phyloP scores from a whole-genome alignment of 371 early-diverging fungal species.

The Haplosporangium sp. region DNA sequence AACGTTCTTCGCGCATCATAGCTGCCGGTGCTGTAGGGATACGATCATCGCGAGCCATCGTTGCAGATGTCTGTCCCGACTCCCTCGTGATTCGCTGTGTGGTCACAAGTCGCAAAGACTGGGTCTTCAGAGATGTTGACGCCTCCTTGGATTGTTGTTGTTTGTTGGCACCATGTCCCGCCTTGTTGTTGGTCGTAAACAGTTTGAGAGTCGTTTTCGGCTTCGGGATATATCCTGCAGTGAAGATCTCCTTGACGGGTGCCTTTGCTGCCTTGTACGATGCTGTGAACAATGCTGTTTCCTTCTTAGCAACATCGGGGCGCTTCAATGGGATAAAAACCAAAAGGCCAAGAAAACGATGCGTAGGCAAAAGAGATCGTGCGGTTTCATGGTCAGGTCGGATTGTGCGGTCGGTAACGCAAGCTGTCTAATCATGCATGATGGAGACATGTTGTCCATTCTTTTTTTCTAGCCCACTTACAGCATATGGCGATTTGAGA shows the following conservation, averaged over 20 bases:
- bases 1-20: slow-evolving; percentile 6
- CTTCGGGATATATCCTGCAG: slow-evolving; percentile 49
- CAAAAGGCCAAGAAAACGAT: too few species aligned
- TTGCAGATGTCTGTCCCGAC: slow-evolving; percentile 6
- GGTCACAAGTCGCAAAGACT: slow-evolving; percentile 34
- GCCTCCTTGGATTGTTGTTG: background rate
- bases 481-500: slow-evolving; percentile 29
- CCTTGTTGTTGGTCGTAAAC: slow-evolving; percentile 38
- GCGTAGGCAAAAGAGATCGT: too few species aligned
- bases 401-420: too few species aligned
- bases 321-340: slow-evolving; percentile 4
- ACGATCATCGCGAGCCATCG: slow-evolving; percentile 6
- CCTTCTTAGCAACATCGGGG: slow-evolving; percentile 40
- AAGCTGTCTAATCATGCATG: background rate
- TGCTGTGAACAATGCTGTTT: slow-evolving; percentile 45
- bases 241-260: slow-evolving; percentile 47
- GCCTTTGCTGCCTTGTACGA: slow-evolving; percentile 43
- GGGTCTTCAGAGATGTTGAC: slow-evolving; percentile 17
- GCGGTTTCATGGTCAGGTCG: too few species aligned
- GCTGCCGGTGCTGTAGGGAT: background rate
- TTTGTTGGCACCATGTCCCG: slow-evolving; percentile 10
- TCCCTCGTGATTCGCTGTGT: slow-evolving; percentile 31
- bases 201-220: slow-evolving; percentile 34
- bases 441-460: background rate
- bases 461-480: slow-evolving; percentile 6